These are phyloP conservation scores for Leccinum truebloodii DNA, from an alignment of 768 basidiomycete species.

Conservation along the genomic window DNA sequence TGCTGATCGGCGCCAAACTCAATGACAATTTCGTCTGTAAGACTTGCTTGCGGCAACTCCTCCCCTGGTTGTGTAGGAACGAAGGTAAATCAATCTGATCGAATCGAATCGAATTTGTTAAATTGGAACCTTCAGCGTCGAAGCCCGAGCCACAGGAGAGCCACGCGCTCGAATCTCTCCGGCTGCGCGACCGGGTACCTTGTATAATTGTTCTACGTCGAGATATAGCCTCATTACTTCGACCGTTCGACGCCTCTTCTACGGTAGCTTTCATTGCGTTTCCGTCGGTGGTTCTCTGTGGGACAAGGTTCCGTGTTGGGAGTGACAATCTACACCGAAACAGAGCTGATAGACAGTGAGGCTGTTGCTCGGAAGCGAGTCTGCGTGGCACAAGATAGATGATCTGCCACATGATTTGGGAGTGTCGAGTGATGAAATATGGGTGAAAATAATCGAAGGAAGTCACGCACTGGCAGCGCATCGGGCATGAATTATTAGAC, in stretches of 20 bases:
- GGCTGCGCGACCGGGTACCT: constrained; percentile 25
- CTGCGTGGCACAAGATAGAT: neutral
- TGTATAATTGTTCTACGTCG: constrained; percentile 17
- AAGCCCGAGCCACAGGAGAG: constrained; percentile 13
- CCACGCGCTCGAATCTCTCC: constrained; percentile 23
- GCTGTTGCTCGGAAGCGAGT: neutral
- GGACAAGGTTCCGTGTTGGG: neutral
- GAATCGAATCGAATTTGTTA: constrained; percentile 28
- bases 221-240: constrained; percentile 14
- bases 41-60: constrained; percentile 2
- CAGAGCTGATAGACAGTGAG: neutral
- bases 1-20: constrained; percentile 13
- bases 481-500: neutral
- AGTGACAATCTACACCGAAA: neutral
- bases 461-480: neutral
- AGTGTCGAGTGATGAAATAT: neutral
- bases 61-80: constrained; percentile 18
- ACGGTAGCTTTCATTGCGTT: neutral
- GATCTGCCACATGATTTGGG: neutral
- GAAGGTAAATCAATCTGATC: constrained; percentile 23
- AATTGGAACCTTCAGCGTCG: constrained; percentile 19
- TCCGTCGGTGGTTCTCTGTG: neutral
- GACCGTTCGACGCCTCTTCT: constrained; percentile 3
- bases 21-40: constrained; percentile 8
- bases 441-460: neutral